phyloP scores from a whole-genome alignment of 2,329 filamentous ascomycete species.

The Claviceps pazoutovae region DNA sequence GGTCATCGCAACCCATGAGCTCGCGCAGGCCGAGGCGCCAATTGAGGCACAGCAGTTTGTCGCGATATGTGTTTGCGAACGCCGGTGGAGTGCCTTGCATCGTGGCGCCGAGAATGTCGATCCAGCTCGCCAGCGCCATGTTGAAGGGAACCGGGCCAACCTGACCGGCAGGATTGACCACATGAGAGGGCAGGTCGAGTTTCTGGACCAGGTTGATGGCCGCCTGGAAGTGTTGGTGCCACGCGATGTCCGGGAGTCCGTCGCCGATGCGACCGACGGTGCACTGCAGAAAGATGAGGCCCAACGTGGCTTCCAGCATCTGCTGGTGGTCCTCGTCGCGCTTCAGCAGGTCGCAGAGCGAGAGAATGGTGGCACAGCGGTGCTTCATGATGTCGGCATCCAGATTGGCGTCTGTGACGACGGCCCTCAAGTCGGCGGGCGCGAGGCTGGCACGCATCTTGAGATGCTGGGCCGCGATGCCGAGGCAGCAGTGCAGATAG shows the following conservation, averaged over 20 bases:
- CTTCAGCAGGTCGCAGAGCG: slow-evolving; percentile 70
- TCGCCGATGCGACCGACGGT: slow-evolving; percentile 79
- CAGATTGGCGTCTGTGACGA: slow-evolving; percentile 55
- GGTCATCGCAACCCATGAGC: slow-evolving; percentile 95
- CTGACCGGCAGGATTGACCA: slow-evolving; percentile 43
- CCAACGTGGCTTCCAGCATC: slow-evolving; percentile 82
- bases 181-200: slow-evolving; percentile 60
- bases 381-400: slow-evolving; percentile 88
- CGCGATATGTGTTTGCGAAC: slow-evolving; percentile 90
- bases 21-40: slow-evolving; percentile 63
- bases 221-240: slow-evolving; percentile 94
- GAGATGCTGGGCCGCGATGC: slow-evolving; percentile 81
- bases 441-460: slow-evolving; percentile 55
- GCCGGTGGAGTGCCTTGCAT: slow-evolving; percentile 76
- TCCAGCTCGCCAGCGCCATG: slow-evolving; percentile 90
- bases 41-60: slow-evolving; percentile 69
- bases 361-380: slow-evolving; percentile 73
- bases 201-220: slow-evolving; percentile 74
- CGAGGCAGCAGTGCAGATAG: slow-evolving; percentile 91
- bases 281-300: slow-evolving; percentile 94
- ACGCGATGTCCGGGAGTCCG: slow-evolving; percentile 77
- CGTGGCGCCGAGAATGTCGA: slow-evolving; percentile 89
- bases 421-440: slow-evolving; percentile 48
- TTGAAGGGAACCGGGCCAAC: slow-evolving; percentile 63
- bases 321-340: slow-evolving; percentile 70